Evolutionary conservation across 2,329 filamentous ascomycete genomes (phyloP).

Genomic region (Allantophomopsis lycopodina): DNA sequence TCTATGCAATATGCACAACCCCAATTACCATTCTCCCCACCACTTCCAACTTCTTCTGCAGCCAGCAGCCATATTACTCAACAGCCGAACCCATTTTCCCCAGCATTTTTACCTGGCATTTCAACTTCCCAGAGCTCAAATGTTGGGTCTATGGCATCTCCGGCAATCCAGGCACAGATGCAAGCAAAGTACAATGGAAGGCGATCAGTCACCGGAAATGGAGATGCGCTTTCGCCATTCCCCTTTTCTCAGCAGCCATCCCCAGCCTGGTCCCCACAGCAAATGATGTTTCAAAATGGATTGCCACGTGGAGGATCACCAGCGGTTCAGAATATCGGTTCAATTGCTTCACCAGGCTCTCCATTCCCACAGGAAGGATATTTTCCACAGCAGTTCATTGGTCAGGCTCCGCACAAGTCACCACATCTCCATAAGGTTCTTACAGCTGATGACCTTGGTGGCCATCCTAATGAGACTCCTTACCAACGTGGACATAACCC

Average conservation of each 20-base stretch:
- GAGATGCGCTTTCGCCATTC: constrained; percentile 47
- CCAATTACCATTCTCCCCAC: constrained; percentile 64
- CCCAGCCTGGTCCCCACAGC: constrained; percentile 44
- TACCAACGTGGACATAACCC: constrained; percentile 56
- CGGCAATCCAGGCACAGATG: constrained; percentile 47
- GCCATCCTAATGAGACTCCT: constrained; percentile 17
- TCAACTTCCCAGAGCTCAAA: constrained; percentile 50
- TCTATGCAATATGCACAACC: constrained; percentile 59
- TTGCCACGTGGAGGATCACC: constrained; percentile 49
- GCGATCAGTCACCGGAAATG: constrained; percentile 55
- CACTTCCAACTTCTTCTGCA: constrained; percentile 65
- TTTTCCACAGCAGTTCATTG: constrained; percentile 20
- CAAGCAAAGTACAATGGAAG: constrained; percentile 52
- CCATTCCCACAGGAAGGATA: constrained; percentile 35
- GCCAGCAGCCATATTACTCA: constrained; percentile 50
- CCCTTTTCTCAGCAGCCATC: constrained; percentile 52
- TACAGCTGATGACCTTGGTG: constrained; percentile 32
- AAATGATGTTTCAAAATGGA: constrained; percentile 35
- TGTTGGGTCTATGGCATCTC: constrained; percentile 54
- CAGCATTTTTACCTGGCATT: constrained; percentile 42
- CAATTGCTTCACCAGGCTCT: constrained; percentile 49
- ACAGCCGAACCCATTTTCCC: constrained; percentile 38
- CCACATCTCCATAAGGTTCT: constrained; percentile 53
- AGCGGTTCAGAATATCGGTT: constrained; percentile 36
- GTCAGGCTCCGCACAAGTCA: constrained; percentile 33